phyloP scores from a whole-genome alignment of 805 yeast genomes.

The Barnettozyma wickerhamii region DNA sequence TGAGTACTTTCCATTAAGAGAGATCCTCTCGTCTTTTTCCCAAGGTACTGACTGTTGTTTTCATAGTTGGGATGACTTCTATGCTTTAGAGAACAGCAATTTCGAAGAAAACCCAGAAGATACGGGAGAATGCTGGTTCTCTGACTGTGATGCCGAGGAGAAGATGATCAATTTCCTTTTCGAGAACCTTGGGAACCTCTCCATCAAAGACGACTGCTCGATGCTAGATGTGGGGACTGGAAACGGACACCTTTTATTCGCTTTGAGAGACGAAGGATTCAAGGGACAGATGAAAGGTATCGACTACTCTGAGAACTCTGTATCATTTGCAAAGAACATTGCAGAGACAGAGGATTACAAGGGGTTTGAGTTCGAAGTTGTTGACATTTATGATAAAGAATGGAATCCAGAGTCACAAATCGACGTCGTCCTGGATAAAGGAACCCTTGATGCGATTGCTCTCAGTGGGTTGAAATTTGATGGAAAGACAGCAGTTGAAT shows the following conservation, averaged over 20 bases:
- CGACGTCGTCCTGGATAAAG: slow-evolving; percentile 86
- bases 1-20: slow-evolving; percentile 21
- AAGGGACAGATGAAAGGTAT: slow-evolving; percentile 63
- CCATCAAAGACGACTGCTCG: slow-evolving; percentile 29
- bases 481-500: slow-evolving; percentile 45
- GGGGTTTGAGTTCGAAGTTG: slow-evolving; percentile 51
- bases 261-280: slow-evolving; percentile 59
- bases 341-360: slow-evolving; percentile 38
- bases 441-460: slow-evolving; percentile 96
- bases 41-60: too few species aligned
- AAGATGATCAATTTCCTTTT: slow-evolving; percentile 72
- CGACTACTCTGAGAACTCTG: slow-evolving; percentile 83
- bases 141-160: slow-evolving; percentile 89
- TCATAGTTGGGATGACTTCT: slow-evolving; percentile 92
- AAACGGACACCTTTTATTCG: slow-evolving; percentile 84
- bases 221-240: slow-evolving; percentile 93
- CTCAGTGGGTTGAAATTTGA: slow-evolving; percentile 56
- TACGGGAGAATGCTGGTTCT: slow-evolving; percentile 96
- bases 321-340: slow-evolving; percentile 64
- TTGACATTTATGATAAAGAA: slow-evolving; percentile 54
- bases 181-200: slow-evolving; percentile 39
- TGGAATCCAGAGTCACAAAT: slow-evolving; percentile 40
- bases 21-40: too few species aligned
- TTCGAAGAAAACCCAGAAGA: slow-evolving; percentile 73
- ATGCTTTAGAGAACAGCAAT: slow-evolving; percentile 65